phyloP scores from a whole-genome alignment of 441 rosid species.

The Pelargonium fulgidum region DNA sequence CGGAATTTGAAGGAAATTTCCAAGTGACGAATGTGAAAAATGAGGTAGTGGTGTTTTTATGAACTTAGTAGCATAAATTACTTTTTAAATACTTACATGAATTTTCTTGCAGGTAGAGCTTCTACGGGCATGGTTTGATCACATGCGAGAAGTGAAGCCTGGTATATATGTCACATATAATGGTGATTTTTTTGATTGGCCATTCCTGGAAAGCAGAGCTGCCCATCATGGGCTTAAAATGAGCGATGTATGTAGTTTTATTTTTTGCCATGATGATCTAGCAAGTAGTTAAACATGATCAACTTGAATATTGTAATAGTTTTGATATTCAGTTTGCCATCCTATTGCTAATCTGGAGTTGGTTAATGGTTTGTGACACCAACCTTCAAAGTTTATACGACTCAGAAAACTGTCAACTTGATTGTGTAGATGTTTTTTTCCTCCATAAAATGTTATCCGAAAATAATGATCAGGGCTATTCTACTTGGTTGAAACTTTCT shows the following conservation, averaged over 20 bases:
- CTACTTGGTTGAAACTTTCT: not conserved
- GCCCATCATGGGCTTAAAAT: conserved; percentile 74
- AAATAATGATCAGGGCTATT: not conserved
- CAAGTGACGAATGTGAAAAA: conserved; percentile 72
- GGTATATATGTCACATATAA: conserved; percentile 95
- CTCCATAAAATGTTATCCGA: not conserved
- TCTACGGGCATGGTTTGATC: conserved; percentile 76
- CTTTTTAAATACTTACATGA: conserved; percentile 11
- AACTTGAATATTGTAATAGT: conserved; percentile 5
- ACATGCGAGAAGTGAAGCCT: conserved; percentile 95
- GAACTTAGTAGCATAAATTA: conserved; percentile 13
- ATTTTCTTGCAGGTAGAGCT: conserved; percentile 66
- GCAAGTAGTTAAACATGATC: conserved; percentile 10
- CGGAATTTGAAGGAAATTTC: conserved; percentile 90
- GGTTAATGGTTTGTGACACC: conserved; percentile 3
- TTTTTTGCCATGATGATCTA: not conserved
- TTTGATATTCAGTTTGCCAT: conserved; percentile 1
- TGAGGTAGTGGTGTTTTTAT: conserved; percentile 50
- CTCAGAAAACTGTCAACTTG: not conserved
- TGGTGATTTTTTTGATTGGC: conserved; percentile 98
- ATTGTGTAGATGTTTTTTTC: not conserved
- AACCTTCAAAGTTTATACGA: not conserved
- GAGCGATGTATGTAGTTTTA: conserved; percentile 58
- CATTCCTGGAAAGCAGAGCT: conserved; percentile 92
- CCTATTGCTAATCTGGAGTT: not conserved